Base-by-base conservation (phyloP, 1,284 basidiomycete genomes). In the Irpex sp. region DNA sequence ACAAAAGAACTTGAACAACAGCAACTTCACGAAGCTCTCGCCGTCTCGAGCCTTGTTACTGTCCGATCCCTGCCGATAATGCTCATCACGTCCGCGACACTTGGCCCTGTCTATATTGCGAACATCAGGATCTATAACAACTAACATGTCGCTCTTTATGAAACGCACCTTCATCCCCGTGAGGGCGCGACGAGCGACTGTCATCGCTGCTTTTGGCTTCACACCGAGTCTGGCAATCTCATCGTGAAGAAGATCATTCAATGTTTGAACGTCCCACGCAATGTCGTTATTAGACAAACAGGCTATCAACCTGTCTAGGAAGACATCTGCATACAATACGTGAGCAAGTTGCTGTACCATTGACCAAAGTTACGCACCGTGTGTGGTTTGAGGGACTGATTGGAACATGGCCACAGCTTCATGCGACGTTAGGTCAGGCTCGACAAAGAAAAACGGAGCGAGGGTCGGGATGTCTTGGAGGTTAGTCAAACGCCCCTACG, bases 381-480 rank as follows among this genome's bases (percentile, higher is more conserved):
- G 72, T 3, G 64, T 48, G 3, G 66, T 68, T 1, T 58, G 13
- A 0, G 65, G 37, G 9, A 90, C 72, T 1, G 76, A 75, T 49
- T 76, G 75, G n/a, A 82, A 70, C 80, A 95, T 86, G 6, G 73
- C 72, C 51, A 76, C 70, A 0, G 92, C 86, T 64, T 89, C 86
- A 0, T 80, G 72, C 0, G 82, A 79, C 0, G 74, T 65, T 63
- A 87, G 82, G 62, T 88, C 78, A 0, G 93, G 93, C 5, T 85
- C 82, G 19, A 83, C 72, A 73, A 94, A 97, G 75, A 96, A 87
- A 74, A 89, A 95, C 0, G 89, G 84, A 0, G 86, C 88, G 15
- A 87, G 77, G 0, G 71, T 70, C 0, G 89, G 83, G 55, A 96
- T 81, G 64, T 95, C 92, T 51, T 81, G 78, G 44, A 95, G 73